phyloP scores from a whole-genome alignment of 2,329 filamentous ascomycete species.

The Phoma sp. region DNA sequence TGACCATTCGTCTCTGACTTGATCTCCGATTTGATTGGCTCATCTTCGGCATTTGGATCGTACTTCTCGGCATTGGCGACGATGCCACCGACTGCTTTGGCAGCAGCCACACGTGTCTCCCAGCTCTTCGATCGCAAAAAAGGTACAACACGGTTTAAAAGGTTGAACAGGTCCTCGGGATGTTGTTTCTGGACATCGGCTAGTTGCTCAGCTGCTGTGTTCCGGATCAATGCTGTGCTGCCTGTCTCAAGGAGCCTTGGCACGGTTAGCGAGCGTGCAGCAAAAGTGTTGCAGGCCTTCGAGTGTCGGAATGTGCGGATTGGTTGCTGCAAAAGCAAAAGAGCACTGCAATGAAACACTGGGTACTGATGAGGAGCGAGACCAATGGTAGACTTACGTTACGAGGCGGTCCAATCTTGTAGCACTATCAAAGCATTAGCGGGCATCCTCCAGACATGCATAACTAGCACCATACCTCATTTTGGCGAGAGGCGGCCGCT shows the following conservation, averaged over 20 bases:
- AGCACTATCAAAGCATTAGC: slow-evolving; percentile 47
- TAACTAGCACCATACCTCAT: slow-evolving; percentile 42
- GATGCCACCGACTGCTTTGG: slow-evolving; percentile 93
- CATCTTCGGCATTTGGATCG: slow-evolving; percentile 84
- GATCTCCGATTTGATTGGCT: slow-evolving; percentile 64
- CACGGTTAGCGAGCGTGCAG: slow-evolving; percentile 33
- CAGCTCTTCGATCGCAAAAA: slow-evolving; percentile 95
- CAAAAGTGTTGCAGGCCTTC: too few species aligned
- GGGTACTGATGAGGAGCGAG: slow-evolving; percentile 5
- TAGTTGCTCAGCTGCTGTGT: slow-evolving; percentile 95
- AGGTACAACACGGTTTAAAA: slow-evolving; percentile 91
- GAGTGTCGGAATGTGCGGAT: too few species aligned
- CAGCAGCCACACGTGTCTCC: slow-evolving; percentile 93
- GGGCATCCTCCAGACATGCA: slow-evolving; percentile 35
- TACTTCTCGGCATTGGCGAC: slow-evolving; percentile 86
- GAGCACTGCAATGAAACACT: background rate
- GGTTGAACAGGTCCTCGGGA: slow-evolving; percentile 95
- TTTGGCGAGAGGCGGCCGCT: slow-evolving; percentile 22
- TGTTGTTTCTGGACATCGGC: slow-evolving; percentile 98
- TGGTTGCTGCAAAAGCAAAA: background rate
- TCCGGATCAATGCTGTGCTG: slow-evolving; percentile 93
- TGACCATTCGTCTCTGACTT: slow-evolving; percentile 50
- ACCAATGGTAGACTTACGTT: slow-evolving; percentile 42
- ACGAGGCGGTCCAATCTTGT: slow-evolving; percentile 50
- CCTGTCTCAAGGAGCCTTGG: slow-evolving; percentile 92